Base-by-base conservation (phyloP, 2,329 filamentous ascomycete species). In the Huntiella abstrusa region DNA sequence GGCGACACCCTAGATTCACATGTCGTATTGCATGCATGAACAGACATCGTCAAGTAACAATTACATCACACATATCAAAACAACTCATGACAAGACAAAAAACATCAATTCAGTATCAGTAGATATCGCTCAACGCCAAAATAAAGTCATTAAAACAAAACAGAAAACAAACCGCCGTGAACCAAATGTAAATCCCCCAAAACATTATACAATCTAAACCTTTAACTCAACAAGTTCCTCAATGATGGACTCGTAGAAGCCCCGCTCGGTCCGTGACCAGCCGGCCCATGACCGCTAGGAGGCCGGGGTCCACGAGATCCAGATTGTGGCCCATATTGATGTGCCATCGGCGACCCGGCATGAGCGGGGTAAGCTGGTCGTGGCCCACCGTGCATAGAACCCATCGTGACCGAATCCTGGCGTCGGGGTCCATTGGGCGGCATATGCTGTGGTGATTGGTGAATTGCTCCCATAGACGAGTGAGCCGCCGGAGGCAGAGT, bases 171-270 rank as follows among this genome's bases (percentile, higher is more conserved):
- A 35, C 32, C n/a, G 13, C 12, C 5, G 28, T 33, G 4, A 12
- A 28, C 6, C 28, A 13, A 37, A 28, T 40, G 6, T 34, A 45
- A 41, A 22, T 34, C 13, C 33, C 33, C 8, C 11, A 8, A 13
- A 33, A 13, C 13, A 4, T n/a, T 16, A 33, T 19, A 41, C n/a
- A 16, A 22, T 28, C 17, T 3, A 5, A 7, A 28, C 37, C n/a
- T 16, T 63, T 61, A 84, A 41, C 75, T 80, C 46, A 87, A 67
- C 42, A 87, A 60, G 55, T 87, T 86, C 54, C 77, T 74, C 51
- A 87, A 59, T 7, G 81, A 85, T 8, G 82, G 80, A 55, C 77
- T 86, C 12, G 81, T 80, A 10, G 22, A 28, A 28, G 22, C 22
- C 10, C 22, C 22, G 22, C 22, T 28, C 22, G 22, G 22, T 28